phyloP scores from a whole-genome alignment of 441 rosid species.

The Oxalis stricta region DNA sequence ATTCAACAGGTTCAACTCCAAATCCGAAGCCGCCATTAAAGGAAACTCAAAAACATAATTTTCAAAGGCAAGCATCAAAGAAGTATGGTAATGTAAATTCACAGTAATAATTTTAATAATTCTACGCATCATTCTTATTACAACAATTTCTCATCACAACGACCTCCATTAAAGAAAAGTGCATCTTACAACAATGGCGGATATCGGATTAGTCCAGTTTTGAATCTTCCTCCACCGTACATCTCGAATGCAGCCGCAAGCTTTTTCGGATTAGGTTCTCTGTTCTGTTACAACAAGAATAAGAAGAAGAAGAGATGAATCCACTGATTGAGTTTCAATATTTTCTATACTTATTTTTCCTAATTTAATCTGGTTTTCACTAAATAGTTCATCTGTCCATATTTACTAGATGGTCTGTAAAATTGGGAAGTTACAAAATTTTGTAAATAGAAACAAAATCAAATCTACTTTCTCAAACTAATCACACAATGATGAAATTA shows the following conservation, averaged over 20 bases:
- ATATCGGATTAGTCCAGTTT: constrained; percentile 48
- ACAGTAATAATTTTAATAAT: constrained; percentile 17
- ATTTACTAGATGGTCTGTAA: no score
- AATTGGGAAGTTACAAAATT: no score
- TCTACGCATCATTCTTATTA: constrained; percentile 18
- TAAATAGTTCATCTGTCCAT: constrained; percentile 24
- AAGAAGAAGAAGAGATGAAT: constrained; percentile 47
- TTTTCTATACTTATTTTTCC: not conserved
- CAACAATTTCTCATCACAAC: constrained; percentile 13
- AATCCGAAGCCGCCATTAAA: constrained; percentile 35
- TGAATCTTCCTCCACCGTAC: constrained; percentile 55
- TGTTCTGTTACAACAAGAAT: constrained; percentile 61
- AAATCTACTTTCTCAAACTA: no score
- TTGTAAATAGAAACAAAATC: not conserved
- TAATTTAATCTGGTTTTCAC: constrained; percentile 6
- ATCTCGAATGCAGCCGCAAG: constrained; percentile 54
- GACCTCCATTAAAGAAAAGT: constrained; percentile 31
- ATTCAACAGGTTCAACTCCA: constrained; percentile 78
- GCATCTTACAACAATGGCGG: constrained; percentile 43
- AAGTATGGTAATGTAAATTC: constrained; percentile 19
- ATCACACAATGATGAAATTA: no score
- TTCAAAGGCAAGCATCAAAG: constrained; percentile 37
- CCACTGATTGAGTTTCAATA: not conserved
- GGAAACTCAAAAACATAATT: constrained; percentile 28
- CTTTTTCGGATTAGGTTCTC: constrained; percentile 55